phyloP scores from a whole-genome alignment of 2,329 filamentous ascomycete genomes.

The Thermoascus crustaceus region DNA sequence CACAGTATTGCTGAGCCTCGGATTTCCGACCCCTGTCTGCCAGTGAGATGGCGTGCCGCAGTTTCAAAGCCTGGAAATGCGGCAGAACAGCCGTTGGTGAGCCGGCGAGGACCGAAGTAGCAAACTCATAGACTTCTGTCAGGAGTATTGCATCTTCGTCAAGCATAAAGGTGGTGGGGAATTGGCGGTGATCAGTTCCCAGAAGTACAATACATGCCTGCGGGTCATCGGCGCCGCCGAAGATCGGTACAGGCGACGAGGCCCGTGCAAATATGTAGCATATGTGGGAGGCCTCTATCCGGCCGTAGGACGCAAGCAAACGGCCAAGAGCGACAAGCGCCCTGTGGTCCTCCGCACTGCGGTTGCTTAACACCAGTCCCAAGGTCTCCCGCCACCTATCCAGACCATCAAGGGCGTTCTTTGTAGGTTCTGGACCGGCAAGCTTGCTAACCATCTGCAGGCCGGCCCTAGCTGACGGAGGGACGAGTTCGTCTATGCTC shows the following conservation, averaged over 20 bases:
- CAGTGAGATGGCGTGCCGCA: slow-evolving; percentile 75
- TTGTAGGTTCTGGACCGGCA: slow-evolving; percentile 51
- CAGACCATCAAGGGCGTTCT: slow-evolving; percentile 72
- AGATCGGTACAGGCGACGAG: slow-evolving; percentile 46
- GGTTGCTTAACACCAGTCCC: slow-evolving; percentile 76
- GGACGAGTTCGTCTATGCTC: slow-evolving; percentile 90
- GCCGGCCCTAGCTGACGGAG: slow-evolving; percentile 82
- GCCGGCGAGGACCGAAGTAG: slow-evolving; percentile 60
- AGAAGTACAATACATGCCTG: slow-evolving; percentile 72
- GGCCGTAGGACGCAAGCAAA: slow-evolving; percentile 74
- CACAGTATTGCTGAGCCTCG: slow-evolving; percentile 87
- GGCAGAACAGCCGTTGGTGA: slow-evolving; percentile 55
- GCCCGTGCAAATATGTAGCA: slow-evolving; percentile 82
- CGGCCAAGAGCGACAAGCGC: slow-evolving; percentile 74
- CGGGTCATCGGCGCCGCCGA: slow-evolving; percentile 77
- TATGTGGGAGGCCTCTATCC: slow-evolving; percentile 84
- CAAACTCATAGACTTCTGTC: slow-evolving; percentile 95
- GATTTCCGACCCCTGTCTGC: slow-evolving; percentile 74
- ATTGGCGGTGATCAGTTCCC: slow-evolving; percentile 69
- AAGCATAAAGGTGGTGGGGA: slow-evolving; percentile 62
- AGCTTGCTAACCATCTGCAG: slow-evolving; percentile 79
- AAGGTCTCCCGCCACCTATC: slow-evolving; percentile 93
- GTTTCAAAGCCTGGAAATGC: slow-evolving; percentile 83
- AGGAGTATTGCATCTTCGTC: slow-evolving; percentile 83
- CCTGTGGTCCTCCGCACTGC: slow-evolving; percentile 67